A percentile compares a stretch with the other conserved stretches of the same genome.
These are phyloP conservation scores for Allium sativum DNA, from an alignment of 106 monocot species.

Conservation along the genomic window DNA sequence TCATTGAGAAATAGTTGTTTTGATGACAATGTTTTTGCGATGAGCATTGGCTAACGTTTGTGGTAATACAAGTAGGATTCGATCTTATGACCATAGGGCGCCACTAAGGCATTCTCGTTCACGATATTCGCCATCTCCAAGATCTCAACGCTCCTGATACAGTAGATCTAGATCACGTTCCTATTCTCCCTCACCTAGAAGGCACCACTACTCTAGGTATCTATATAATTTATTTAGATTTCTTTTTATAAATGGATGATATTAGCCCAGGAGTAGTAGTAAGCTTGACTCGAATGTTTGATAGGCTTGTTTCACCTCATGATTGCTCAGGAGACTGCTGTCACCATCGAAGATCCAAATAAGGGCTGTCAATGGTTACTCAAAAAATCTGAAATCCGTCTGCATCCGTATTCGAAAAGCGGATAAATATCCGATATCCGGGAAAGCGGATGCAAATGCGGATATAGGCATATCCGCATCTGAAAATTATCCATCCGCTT, in stretches of 20 bases:
- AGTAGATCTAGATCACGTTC: slow-evolving; percentile 29
- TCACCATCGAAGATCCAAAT: too few relatives aligned
- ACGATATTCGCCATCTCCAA: slow-evolving; percentile 21
- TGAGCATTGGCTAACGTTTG: not conserved
- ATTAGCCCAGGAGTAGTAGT: not conserved
- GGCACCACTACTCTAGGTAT: slow-evolving; percentile 18
- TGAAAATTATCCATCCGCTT: too few relatives aligned
- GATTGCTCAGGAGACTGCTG: too few relatives aligned
- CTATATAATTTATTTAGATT: not conserved
- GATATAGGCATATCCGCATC: too few relatives aligned
- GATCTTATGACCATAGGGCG: slow-evolving; percentile 17
- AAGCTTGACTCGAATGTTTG: not conserved
- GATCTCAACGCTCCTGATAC: slow-evolving; percentile 18
- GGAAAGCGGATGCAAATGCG: too few relatives aligned
- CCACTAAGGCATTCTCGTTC: slow-evolving; percentile 23
- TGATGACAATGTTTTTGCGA: too few relatives aligned
- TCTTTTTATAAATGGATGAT: not conserved
- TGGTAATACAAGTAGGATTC: not conserved
- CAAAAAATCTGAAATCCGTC: too few relatives aligned
- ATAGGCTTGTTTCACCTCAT: slow-evolving; percentile 40
- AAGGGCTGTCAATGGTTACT: too few relatives aligned
- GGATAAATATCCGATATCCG: too few relatives aligned
- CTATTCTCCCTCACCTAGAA: slow-evolving; percentile 20
- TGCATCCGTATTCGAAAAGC: too few relatives aligned
- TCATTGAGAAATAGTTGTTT: too few relatives aligned